Conservation (phyloP, 1,284 basidiomycete species). For the Sphagnurus paluster region DNA sequence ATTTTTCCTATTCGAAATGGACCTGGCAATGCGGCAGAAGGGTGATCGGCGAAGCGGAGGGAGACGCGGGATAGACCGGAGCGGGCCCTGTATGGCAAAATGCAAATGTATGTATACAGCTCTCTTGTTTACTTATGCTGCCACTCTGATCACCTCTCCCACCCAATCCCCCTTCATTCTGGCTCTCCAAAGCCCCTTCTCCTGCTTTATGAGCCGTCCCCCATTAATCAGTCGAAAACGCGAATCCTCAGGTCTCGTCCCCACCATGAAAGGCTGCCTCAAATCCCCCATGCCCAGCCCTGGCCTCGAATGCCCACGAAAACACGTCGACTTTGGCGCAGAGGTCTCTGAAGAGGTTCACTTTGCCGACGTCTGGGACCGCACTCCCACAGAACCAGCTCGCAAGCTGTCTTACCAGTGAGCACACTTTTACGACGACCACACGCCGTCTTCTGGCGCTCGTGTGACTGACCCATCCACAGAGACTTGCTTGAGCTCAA, state of each 20-base stretch:
- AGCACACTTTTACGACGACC: conserved; percentile 24
- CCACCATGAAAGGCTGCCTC: conserved; percentile 45
- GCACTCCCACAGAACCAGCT: conserved; percentile 54
- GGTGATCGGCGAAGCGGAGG: conserved; percentile 8
- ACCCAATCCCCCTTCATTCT: background rate
- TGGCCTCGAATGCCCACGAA: conserved; percentile 30
- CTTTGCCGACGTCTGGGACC: conserved; percentile 70
- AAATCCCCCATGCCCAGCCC: conserved; percentile 35
- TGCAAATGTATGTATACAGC: conserved; percentile 5
- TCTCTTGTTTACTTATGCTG: conserved; percentile 11
- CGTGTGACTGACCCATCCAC: conserved; percentile 17
- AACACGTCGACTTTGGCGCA: conserved; percentile 57
- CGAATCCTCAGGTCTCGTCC: conserved; percentile 18
- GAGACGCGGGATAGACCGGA: conserved; percentile 11
- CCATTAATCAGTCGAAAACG: conserved; percentile 1
- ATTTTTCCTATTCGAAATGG: background rate
- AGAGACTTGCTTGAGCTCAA: conserved; percentile 67
- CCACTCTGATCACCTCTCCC: background rate
- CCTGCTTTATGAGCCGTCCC: conserved; percentile 3
- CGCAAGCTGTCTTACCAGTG: conserved; percentile 53
- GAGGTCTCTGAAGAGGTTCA: conserved; percentile 54
- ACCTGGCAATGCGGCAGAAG: background rate
- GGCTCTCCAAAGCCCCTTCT: conserved; percentile 1
- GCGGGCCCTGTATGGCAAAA: background rate
- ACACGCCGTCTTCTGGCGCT: conserved; percentile 8